phyloP scores from a whole-genome alignment of 2,329 filamentous ascomycete species.

The Stachybotrys echinatus region DNA sequence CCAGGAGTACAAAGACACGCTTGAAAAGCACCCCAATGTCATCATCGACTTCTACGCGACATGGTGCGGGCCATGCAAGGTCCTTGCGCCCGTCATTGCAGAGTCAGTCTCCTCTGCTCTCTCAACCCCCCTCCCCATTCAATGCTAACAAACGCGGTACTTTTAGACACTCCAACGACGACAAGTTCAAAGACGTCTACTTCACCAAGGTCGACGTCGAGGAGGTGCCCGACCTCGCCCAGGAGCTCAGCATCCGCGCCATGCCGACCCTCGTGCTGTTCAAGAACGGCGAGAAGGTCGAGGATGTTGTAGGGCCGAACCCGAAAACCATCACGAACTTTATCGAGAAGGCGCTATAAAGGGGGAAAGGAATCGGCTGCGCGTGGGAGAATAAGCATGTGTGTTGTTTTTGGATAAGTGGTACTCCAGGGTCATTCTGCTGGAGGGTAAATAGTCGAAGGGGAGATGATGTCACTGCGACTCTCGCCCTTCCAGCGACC shows the following conservation, averaged over 20 bases:
- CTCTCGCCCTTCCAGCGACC: background rate
- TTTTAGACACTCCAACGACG: conserved; percentile 19
- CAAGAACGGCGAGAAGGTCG: conserved; percentile 68
- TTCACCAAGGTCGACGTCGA: conserved; percentile 94
- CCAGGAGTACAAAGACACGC: conserved; percentile 48
- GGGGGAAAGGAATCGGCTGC: background rate
- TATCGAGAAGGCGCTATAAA: conserved; percentile 1
- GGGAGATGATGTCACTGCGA: too few relatives aligned
- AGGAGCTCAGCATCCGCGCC: conserved; percentile 73
- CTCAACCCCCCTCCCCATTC: background rate
- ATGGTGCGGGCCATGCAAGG: conserved; percentile 94
- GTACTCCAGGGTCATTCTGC: too few relatives aligned
- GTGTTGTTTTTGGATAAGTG: background rate
- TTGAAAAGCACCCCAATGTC: conserved; percentile 49
- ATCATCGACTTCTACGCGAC: conserved; percentile 81
- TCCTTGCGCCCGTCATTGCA: conserved; percentile 67
- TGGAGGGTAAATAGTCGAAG: too few relatives aligned
- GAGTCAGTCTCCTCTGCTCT: conserved; percentile 12
- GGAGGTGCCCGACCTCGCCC: conserved; percentile 65
- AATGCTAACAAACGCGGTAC: too few relatives aligned
- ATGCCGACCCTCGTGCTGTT: conserved; percentile 91
- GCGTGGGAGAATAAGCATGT: too few relatives aligned
- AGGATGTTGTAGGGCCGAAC: conserved; percentile 75
- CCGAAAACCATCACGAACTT: conserved; percentile 27
- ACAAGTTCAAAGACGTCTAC: conserved; percentile 53